A percentile compares a stretch with the other conserved stretches of the same genome.
Evolutionary conservation across 768 basidiomycete species (phyloP).

Genomic region (Trametes elegans): DNA sequence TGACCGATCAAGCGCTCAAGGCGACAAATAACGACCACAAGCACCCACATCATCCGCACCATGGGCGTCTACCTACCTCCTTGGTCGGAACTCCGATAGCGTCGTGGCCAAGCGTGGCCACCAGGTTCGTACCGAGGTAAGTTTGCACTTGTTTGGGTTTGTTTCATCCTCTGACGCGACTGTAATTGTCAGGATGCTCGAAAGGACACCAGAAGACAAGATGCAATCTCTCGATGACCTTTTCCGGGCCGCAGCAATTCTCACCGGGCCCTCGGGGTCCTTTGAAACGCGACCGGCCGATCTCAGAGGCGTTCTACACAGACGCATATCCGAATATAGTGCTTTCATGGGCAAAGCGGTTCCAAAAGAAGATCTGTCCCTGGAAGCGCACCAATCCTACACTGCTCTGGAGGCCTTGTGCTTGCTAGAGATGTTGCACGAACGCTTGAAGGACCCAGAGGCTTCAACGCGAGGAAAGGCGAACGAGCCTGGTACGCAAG

Average conservation of each 20-base stretch:
- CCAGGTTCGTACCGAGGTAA: too few species aligned
- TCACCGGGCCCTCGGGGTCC: slow-evolving; percentile 19
- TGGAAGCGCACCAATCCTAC: slow-evolving; percentile 46
- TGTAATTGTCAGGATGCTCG: too few species aligned
- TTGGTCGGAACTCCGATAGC: too few species aligned
- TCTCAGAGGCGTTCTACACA: slow-evolving; percentile 21
- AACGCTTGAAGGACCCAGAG: slow-evolving; percentile 32
- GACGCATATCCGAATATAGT: slow-evolving; percentile 22
- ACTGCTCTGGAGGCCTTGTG: slow-evolving; percentile 57
- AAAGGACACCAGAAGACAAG: too few species aligned
- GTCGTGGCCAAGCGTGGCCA: too few species aligned
- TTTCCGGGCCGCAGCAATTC: slow-evolving; percentile 17
- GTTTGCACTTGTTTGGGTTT: too few species aligned
- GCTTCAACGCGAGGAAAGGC: too few species aligned
- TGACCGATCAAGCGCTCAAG: too few species aligned
- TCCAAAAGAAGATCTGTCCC: slow-evolving; percentile 12
- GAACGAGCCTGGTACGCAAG: not conserved
- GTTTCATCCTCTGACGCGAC: too few species aligned
- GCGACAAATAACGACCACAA: too few species aligned
- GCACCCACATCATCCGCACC: too few species aligned
- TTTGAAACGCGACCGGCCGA: slow-evolving; percentile 16
- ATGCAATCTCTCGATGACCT: not conserved
- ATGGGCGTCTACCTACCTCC: too few species aligned
- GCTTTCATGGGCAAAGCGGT: not conserved
- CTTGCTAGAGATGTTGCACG: slow-evolving; percentile 48